Evolutionary conservation across 306 rosid genomes (phyloP), one percentile per base, ranked within the genome.

Genomic region (Malus asiatica): DNA sequence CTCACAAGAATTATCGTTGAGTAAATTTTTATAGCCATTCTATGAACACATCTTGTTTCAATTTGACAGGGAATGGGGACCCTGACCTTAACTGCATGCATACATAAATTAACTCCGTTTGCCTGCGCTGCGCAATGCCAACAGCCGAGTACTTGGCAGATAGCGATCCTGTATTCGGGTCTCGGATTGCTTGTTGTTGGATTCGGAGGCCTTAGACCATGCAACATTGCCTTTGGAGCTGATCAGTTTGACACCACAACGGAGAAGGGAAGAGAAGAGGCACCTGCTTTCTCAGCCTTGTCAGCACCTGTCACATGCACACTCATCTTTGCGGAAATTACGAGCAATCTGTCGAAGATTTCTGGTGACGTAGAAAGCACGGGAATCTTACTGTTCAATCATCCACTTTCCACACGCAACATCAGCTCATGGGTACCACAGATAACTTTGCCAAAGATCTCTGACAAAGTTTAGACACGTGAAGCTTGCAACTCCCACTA

Each of bases 151-250:
- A 19, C 48, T 40, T 32, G 69, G 55, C 91, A 91, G 20, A 81
- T 84, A 5, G 70, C 78, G 0, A 44, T 91, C 27, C 84, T 91
- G 2, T 86, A 46, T 63, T n/a, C 5, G 6, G 90, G 82, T 20
- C 86, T 88, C 9, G 91, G 84, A 12, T 55, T 91, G 6, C 59
- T 86, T 1, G 80, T 86, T 38, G 22, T 85, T 18, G 93, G 95
- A 20, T 82, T 83, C 19, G 90, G 90, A n/a, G 82, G 88, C 45
- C 77, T 86, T n/a, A 80, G 93, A 64, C 90, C 93, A 10, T 91
- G 91, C 81, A 89, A 89, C 80, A 86, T 91, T 80, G 83, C 95
- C 82, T 91, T 89, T 32, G 97, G 97, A 25, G 91, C 91, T 7
- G 87, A 91, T 66, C 93, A 89, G n/a, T 88, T 91, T 22, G 87